Conservation (phyloP, 2,329 filamentous ascomycete genomes). For the Waltergamsia citrina region DNA sequence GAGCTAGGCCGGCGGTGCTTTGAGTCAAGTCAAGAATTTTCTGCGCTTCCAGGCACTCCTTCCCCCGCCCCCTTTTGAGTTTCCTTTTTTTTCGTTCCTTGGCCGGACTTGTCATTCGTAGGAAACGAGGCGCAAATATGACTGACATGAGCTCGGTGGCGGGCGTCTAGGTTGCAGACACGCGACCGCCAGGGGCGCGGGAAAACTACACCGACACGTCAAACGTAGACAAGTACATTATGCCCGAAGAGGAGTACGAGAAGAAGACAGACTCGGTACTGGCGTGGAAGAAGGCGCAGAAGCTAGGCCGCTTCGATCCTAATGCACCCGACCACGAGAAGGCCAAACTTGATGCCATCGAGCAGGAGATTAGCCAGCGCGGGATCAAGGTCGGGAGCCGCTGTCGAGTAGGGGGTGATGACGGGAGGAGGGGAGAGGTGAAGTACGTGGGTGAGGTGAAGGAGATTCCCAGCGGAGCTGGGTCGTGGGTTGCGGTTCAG, state of each 20-base stretch:
- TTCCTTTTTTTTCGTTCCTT: not conserved
- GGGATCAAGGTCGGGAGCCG: slow-evolving; percentile 55
- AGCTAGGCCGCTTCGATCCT: slow-evolving; percentile 93
- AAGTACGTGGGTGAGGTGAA: slow-evolving; percentile 65
- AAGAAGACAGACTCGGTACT: slow-evolving; percentile 80
- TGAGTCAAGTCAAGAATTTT: not conserved
- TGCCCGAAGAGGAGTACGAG: slow-evolving; percentile 82
- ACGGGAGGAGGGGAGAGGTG: slow-evolving; percentile 60
- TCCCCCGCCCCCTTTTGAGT: not conserved
- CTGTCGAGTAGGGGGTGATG: slow-evolving; percentile 58
- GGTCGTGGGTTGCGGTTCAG: slow-evolving; percentile 64
- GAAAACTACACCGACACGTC: slow-evolving; percentile 76
- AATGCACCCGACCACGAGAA: slow-evolving; percentile 65
- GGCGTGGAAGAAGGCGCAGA: slow-evolving; percentile 91
- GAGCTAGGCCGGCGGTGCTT: too few species aligned
- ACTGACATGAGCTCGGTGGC: too few species aligned
- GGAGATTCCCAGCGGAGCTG: slow-evolving; percentile 58
- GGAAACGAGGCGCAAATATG: too few species aligned
- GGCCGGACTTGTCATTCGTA: not conserved
- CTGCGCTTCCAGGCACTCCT: not conserved
- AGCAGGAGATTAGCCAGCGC: slow-evolving; percentile 60
- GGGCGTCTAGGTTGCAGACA: slow-evolving; percentile 60
- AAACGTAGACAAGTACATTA: slow-evolving; percentile 78
- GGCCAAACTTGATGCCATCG: slow-evolving; percentile 58
- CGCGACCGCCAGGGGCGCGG: slow-evolving; percentile 63